phyloP scores from a whole-genome alignment of 2,329 filamentous ascomycete species.

The Alternaria panax region DNA sequence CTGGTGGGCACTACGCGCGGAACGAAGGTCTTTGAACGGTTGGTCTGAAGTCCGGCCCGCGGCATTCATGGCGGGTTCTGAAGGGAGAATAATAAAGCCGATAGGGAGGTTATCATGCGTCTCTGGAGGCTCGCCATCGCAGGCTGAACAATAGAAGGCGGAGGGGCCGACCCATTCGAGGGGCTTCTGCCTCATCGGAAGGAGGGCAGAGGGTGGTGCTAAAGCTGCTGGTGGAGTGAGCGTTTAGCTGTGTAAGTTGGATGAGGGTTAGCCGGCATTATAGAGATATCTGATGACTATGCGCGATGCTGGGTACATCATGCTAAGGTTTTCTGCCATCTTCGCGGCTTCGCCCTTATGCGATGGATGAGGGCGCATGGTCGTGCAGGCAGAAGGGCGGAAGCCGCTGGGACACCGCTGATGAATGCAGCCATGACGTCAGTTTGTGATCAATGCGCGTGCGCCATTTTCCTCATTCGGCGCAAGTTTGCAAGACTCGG shows the following conservation, averaged over 20 bases:
- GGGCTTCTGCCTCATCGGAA: neutral
- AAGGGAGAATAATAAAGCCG: neutral
- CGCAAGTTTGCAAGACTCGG: neutral
- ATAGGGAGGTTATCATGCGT: neutral
- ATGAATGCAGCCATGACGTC: neutral
- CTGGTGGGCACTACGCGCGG: neutral
- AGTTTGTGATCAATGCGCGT: neutral
- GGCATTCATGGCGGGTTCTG: constrained; percentile 7
- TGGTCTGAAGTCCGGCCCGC: constrained; percentile 8
- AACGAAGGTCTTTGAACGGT: constrained; percentile 5
- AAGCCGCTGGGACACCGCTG: neutral
- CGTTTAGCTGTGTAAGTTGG: neutral
- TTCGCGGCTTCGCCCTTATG: neutral
- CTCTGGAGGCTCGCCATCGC: neutral
- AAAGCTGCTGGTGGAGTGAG: neutral
- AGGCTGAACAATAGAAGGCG: neutral
- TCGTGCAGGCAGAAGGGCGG: constrained; percentile 10
- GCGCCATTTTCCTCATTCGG: neutral
- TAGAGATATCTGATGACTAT: neutral
- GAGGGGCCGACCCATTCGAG: neutral
- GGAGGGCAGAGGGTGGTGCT: neutral
- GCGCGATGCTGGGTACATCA: neutral
- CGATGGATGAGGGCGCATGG: constrained; percentile 1
- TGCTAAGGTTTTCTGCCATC: neutral
- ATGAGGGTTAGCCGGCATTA: neutral